These are phyloP conservation scores for Colletotrichum euphorbiae DNA, from an alignment of 2,329 filamentous ascomycete genomes.

Conservation along the genomic window DNA sequence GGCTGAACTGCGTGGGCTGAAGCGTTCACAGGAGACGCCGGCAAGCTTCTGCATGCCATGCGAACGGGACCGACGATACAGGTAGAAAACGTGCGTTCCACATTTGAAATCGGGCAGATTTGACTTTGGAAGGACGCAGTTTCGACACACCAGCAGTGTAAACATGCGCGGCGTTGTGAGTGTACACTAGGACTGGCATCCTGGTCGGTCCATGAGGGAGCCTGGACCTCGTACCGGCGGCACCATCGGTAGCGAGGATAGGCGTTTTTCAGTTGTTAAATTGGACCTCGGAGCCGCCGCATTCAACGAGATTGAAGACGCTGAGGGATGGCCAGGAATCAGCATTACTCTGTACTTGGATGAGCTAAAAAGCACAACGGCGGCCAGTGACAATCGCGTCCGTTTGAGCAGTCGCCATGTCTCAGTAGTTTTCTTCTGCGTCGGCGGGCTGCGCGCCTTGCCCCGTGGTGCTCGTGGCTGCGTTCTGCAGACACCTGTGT, in stretches of 20 bases:
- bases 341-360: background rate
- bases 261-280: slow-evolving; percentile 9
- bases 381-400: slow-evolving; percentile 9
- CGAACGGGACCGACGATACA: background rate
- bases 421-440: slow-evolving; percentile 26
- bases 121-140: background rate
- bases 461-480: slow-evolving; percentile 4
- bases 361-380: slow-evolving; percentile 10
- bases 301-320: slow-evolving; percentile 1
- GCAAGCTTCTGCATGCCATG: slow-evolving; percentile 17
- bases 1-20: slow-evolving; percentile 16
- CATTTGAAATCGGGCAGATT: slow-evolving; percentile 1
- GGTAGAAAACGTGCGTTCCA: slow-evolving; percentile 4
- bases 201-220: slow-evolving; percentile 6
- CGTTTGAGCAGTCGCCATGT: slow-evolving; percentile 11
- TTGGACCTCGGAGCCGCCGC: slow-evolving; percentile 26
- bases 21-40: background rate
- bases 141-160: background rate
- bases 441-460: slow-evolving; percentile 2
- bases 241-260: slow-evolving; percentile 26
- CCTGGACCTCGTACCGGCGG: slow-evolving; percentile 27
- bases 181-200: background rate
- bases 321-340: background rate
- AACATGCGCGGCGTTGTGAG: background rate
- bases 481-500: slow-evolving; percentile 5